A percentile compares a stretch with the other conserved stretches of the same genome.
These are phyloP conservation scores for Sclerotinia sclerotiorum DNA, from an alignment of 2,329 filamentous ascomycete genomes.

Conservation along the genomic window DNA sequence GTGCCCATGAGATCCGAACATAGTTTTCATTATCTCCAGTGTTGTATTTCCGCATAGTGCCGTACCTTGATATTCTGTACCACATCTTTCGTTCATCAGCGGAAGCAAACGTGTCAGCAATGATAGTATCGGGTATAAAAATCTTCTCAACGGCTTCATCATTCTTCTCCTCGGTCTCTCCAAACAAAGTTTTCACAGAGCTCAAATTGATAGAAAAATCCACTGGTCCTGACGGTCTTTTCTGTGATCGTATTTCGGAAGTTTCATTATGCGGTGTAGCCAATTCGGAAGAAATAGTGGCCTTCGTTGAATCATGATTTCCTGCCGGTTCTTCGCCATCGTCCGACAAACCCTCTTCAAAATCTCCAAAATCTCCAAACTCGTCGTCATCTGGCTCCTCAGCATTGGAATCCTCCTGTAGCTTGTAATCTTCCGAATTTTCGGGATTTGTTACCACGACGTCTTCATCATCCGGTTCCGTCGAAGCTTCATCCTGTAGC, in stretches of 20 bases:
- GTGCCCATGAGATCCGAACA: conserved; percentile 56
- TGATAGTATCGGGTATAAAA: conserved; percentile 36
- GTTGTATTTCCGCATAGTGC: conserved; percentile 58
- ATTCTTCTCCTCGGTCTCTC: conserved; percentile 27
- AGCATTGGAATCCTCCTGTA: conserved; percentile 1
- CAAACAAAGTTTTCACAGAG: conserved; percentile 36
- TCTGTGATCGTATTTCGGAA: background rate
- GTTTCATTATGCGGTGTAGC: background rate
- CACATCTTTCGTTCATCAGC: conserved; percentile 62
- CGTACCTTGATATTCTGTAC: conserved; percentile 63
- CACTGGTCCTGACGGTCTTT: conserved; percentile 29
- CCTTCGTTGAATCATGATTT: background rate
- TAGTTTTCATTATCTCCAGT: conserved; percentile 60
- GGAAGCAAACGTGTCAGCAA: conserved; percentile 52
- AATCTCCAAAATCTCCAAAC: conserved; percentile 45
- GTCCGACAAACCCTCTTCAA: conserved; percentile 40
- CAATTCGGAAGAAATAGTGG: background rate
- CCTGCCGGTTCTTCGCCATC: conserved; percentile 26
- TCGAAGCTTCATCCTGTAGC: background rate
- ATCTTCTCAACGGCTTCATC: conserved; percentile 32
- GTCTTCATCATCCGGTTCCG: conserved; percentile 1
- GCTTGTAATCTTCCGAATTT: conserved; percentile 17
- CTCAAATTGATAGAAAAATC: conserved; percentile 34
- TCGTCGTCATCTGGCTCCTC: conserved; percentile 35
- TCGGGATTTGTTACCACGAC: background rate